Evolutionary conservation across 163 green algal genomes (phyloP), one percentile per base, ranked within the genome.

Genomic region (Chlamydomonas reinhardtii): DNA sequence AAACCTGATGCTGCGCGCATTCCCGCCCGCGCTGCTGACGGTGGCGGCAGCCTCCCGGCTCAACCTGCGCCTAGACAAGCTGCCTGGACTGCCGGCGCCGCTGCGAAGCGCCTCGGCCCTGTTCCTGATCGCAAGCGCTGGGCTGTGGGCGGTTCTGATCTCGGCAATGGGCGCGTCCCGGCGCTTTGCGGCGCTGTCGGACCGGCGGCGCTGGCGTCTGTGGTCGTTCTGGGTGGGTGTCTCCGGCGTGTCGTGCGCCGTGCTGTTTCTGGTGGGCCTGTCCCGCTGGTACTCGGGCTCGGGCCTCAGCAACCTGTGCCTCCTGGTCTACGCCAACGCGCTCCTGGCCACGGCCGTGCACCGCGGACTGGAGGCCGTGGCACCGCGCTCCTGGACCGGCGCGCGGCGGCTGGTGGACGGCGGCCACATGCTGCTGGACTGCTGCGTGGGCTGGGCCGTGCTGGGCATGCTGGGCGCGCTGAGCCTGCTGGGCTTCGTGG

Each of bases 321-420:
- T 95, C 73, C 92, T 96, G 73, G 34, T 94, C 16, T 95, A 94
- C 71, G 91, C 91, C 75, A 95, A 96, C 74, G 81, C 93, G n/a
- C 73, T 84, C 14, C 32, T 91, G 15, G 35, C 87, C 34, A 34
- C 82, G 34, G 76, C 72, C 3, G 34, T 64, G 24, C 88, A 91
- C 66, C 82, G 83, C 31, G 32, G 27, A 0, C 25, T 79, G 54
- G 80, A 86, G 80, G 27, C 79, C 27, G 11, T 77, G 27, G 79
- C 79, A 22, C 79, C 79, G 25, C 69, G 80, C 34, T 79, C 80
- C 4, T 56, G 48, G 48, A 35, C 34, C 5, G 4, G 16, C 20
- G 69, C 70, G 8, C 69, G 56, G 52, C 70, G 29, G 34, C 80
- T 87, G 71, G 82, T 87, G 39, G 82, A 87, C 72, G 72, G 72